Evolutionary conservation across 2,329 filamentous ascomycete genomes (phyloP).

Genomic region (Bipolaris sorokiniana): DNA sequence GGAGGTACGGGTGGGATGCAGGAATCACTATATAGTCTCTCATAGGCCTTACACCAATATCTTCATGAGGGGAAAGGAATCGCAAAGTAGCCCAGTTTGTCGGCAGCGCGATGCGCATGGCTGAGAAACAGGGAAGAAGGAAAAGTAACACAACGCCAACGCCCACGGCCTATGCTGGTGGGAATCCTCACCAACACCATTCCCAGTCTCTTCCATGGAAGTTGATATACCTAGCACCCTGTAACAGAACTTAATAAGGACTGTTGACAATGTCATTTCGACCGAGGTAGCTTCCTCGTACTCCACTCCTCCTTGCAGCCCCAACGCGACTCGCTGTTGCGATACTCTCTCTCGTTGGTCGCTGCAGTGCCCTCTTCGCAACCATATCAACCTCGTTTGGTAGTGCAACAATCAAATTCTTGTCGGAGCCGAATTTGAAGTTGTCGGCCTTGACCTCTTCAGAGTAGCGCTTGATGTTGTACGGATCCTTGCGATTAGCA

Average conservation of each 20-base stretch:
- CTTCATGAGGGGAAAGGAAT: background rate
- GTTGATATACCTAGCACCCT: background rate
- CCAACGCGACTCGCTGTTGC: constrained; percentile 63
- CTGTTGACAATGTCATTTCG: constrained; percentile 84
- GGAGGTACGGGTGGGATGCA: background rate
- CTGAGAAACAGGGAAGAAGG: background rate
- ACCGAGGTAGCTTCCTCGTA: constrained; percentile 72
- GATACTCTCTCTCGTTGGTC: constrained; percentile 92
- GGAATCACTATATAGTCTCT: background rate
- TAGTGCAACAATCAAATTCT: constrained; percentile 96
- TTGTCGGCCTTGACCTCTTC: constrained; percentile 98
- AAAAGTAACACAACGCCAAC: constrained; percentile 2
- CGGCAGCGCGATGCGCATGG: background rate
- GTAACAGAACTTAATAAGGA: constrained; percentile 56
- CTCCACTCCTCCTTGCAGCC: constrained; percentile 41
- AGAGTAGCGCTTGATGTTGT: constrained; percentile 93
- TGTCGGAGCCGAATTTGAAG: constrained; percentile 95
- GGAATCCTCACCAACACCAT: background rate
- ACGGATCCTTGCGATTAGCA: constrained; percentile 80
- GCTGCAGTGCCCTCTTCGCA: constrained; percentile 80
- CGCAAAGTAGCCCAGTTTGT: background rate
- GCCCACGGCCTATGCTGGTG: background rate
- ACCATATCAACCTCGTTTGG: constrained; percentile 99
- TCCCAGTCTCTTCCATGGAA: background rate
- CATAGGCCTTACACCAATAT: background rate